A percentile compares a stretch with the other conserved stretches of the same genome.
phyloP scores from a whole-genome alignment of 345 rosid species.

The Hibiscus tridactylites region DNA sequence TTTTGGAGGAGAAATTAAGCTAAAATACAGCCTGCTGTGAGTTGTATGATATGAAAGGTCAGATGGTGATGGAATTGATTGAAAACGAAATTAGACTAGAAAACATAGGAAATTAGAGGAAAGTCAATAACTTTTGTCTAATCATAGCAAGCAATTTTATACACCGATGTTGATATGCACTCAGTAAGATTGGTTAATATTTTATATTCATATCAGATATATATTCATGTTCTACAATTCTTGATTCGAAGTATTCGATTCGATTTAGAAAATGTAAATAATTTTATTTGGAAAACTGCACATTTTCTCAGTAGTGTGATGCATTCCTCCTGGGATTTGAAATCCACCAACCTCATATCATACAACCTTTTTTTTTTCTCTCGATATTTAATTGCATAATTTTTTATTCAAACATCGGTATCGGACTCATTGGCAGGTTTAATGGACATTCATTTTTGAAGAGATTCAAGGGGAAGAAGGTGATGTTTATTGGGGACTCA shows the following conservation, averaged over 20 bases:
- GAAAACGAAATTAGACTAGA: too few relatives aligned
- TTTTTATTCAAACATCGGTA: too few relatives aligned
- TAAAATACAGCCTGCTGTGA: background rate
- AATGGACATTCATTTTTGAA: slow-evolving; percentile 35
- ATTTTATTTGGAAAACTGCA: background rate
- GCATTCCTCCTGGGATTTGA: background rate
- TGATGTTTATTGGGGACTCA: slow-evolving; percentile 64
- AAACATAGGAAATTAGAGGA: too few relatives aligned
- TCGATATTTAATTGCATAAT: too few relatives aligned
- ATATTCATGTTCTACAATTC: too few relatives aligned
- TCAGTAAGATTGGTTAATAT: background rate
- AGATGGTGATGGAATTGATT: background rate
- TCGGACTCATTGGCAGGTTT: slow-evolving; percentile 27
- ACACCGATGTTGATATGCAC: background rate
- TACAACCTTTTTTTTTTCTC: background rate
- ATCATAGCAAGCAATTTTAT: too few relatives aligned
- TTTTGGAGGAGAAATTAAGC: background rate
- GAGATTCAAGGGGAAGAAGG: slow-evolving; percentile 37
- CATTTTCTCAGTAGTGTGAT: background rate
- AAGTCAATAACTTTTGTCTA: too few relatives aligned
- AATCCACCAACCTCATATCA: background rate
- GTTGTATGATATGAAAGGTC: background rate
- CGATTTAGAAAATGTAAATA: background rate
- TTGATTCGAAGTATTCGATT: too few relatives aligned
- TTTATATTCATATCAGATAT: background rate